Evolutionary conservation across 352 stramenopile species (phyloP).

Genomic region (Phytophthora citrophthora): DNA sequence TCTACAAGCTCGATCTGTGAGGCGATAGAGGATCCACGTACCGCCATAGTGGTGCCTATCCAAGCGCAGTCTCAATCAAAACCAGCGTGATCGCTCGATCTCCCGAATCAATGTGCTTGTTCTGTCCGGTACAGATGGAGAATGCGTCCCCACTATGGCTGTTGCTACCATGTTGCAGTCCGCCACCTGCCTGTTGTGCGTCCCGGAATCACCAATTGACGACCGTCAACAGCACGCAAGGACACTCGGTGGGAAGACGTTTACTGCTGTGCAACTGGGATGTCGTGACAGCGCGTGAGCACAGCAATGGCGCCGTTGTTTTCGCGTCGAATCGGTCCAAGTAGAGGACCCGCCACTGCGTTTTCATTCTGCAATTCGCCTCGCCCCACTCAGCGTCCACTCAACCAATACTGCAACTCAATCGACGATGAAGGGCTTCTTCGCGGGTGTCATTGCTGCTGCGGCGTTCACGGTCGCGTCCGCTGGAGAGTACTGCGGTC

Average conservation of each 20-base stretch:
- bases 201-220: conserved; percentile 16
- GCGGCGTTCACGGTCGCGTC: conserved; percentile 18
- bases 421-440: conserved; percentile 26
- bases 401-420: not conserved
- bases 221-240: conserved; percentile 3
- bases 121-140: conserved; percentile 12
- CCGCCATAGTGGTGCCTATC: conserved; percentile 1
- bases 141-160: conserved; percentile 12
- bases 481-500: conserved; percentile 31
- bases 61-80: conserved; percentile 2
- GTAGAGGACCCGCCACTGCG: not conserved
- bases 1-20: not conserved
- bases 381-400: not conserved
- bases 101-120: not conserved
- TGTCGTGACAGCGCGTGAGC: conserved; percentile 3
- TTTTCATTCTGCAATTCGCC: conserved; percentile 29
- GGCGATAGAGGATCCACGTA: not conserved
- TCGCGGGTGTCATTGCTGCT: conserved; percentile 23
- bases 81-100: not conserved
- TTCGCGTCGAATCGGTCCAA: conserved; percentile 1
- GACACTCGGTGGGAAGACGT: conserved; percentile 9
- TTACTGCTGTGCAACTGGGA: conserved; percentile 2
- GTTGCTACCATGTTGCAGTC: conserved; percentile 19
- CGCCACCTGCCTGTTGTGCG: conserved; percentile 1
- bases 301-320: conserved; percentile 1